These are phyloP conservation scores for Naganishia vaughanmartiniae DNA, from an alignment of 768 basidiomycete genomes.

Conservation along the genomic window DNA sequence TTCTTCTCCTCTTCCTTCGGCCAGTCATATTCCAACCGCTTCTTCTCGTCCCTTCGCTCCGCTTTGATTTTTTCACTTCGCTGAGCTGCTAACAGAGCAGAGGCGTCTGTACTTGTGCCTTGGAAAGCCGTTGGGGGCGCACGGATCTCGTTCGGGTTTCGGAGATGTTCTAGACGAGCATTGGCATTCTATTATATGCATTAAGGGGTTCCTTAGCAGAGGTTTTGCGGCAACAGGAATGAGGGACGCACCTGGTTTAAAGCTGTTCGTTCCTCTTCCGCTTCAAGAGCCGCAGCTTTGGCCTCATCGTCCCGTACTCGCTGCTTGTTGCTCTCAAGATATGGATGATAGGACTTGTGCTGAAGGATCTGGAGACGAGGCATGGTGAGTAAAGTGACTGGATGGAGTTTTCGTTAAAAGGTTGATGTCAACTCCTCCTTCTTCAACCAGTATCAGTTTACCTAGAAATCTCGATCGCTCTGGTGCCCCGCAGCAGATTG, in stretches of 20 bases:
- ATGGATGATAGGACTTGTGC: slow-evolving; percentile 54
- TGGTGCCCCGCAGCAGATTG: slow-evolving; percentile 11
- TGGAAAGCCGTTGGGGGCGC: neutral
- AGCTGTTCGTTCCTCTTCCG: slow-evolving; percentile 43
- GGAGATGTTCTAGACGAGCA: slow-evolving; percentile 45
- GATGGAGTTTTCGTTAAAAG: neutral
- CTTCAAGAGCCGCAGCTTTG: slow-evolving; percentile 41
- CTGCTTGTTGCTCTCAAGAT: slow-evolving; percentile 53
- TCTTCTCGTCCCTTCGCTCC: slow-evolving; percentile 20
- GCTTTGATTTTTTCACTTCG: slow-evolving; percentile 15
- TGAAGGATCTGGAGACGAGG: slow-evolving; percentile 52
- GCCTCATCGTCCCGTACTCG: slow-evolving; percentile 52
- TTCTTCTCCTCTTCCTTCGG: slow-evolving; percentile 38
- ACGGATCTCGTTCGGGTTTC: slow-evolving; percentile 29
- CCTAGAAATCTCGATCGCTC: neutral
- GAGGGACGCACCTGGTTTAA: slow-evolving; percentile 39
- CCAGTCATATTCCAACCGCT: slow-evolving; percentile 49
- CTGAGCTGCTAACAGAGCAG: slow-evolving; percentile 34
- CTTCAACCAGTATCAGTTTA: neutral
- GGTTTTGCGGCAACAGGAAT: neutral
- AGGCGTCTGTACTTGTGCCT: slow-evolving; percentile 17
- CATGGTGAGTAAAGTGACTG: slow-evolving; percentile 34
- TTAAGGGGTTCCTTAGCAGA: neutral
- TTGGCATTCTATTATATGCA: slow-evolving; percentile 38
- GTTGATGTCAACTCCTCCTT: neutral